phyloP scores from a whole-genome alignment of 1,284 basidiomycete species.

The Anthracocystis setariae region DNA sequence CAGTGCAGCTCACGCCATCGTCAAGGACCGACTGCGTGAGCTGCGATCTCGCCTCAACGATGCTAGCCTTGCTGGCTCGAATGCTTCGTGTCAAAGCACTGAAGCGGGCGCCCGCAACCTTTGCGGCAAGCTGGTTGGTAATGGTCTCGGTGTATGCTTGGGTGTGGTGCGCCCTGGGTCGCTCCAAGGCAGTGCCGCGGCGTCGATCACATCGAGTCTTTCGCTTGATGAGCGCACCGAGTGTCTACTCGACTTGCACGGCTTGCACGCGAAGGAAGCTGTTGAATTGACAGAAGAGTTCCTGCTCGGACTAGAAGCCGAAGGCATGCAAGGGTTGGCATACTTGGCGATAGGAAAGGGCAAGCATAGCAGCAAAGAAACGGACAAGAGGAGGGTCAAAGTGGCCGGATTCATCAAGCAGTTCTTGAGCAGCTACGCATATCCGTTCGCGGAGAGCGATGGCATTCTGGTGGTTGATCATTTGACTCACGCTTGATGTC shows the following conservation, averaged over 20 bases:
- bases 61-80: constrained; percentile 69
- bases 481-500: constrained; percentile 37
- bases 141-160: constrained; percentile 72
- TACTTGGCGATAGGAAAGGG: constrained; percentile 93
- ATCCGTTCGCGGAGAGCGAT: constrained; percentile 89
- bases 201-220: constrained; percentile 72
- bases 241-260: constrained; percentile 72
- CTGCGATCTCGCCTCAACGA: constrained; percentile 78
- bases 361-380: constrained; percentile 89
- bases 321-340: constrained; percentile 77
- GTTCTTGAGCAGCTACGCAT: constrained; percentile 85
- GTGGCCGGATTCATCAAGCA: constrained; percentile 85
- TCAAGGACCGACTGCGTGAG: constrained; percentile 77
- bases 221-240: constrained; percentile 71
- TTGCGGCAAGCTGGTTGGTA: constrained; percentile 81
- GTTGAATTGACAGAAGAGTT: constrained; percentile 90
- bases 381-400: constrained; percentile 80
- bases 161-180: constrained; percentile 51
- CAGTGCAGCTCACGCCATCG: constrained; percentile 81
- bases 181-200: constrained; percentile 32
- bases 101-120: constrained; percentile 81
- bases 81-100: constrained; percentile 72
- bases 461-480: constrained; percentile 89
- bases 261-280: constrained; percentile 86
- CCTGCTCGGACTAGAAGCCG: constrained; percentile 79